Conservation (phyloP, 1,139 yeast genomes). For the Yamadazyma atlantica region DNA sequence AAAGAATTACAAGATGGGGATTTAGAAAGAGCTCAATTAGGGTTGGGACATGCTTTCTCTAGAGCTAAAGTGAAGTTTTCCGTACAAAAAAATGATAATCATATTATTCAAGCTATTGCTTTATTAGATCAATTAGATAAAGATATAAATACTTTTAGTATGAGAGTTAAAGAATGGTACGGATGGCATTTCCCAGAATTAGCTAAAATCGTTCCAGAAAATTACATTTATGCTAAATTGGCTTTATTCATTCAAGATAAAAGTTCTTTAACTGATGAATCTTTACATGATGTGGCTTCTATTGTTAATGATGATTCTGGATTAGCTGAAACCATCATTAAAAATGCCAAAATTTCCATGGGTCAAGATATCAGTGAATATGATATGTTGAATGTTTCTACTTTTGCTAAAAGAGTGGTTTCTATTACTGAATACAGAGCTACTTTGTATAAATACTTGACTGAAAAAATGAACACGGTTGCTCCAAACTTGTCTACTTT, state of each 20-base stretch:
- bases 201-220: slow-evolving; percentile 95
- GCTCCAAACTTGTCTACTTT: slow-evolving; percentile 96
- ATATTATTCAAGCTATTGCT: slow-evolving; percentile 98
- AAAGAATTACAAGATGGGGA: slow-evolving; percentile 95
- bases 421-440: slow-evolving; percentile 95
- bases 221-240: slow-evolving; percentile 81
- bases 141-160: slow-evolving; percentile 95
- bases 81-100: slow-evolving; percentile 97
- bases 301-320: slow-evolving; percentile 91
- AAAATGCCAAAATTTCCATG: slow-evolving; percentile 92
- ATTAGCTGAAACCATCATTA: slow-evolving; percentile 87
- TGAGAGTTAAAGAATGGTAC: slow-evolving; percentile 99
- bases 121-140: slow-evolving; percentile 94
- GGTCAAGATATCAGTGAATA: slow-evolving; percentile 94
- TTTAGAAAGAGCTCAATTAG: slow-evolving; percentile 95
- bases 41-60: slow-evolving; percentile 98
- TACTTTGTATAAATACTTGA: slow-evolving; percentile 82
- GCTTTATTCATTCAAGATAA: slow-evolving; percentile 86
- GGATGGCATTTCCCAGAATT: slow-evolving; percentile 99
- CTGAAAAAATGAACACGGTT: slow-evolving; percentile 95
- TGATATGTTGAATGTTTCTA: slow-evolving; percentile 81
- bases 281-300: slow-evolving; percentile 86
- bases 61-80: slow-evolving; percentile 98
- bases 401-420: slow-evolving; percentile 92
- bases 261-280: slow-evolving; percentile 76